phyloP scores from a whole-genome alignment of 805 yeast species.

The Sugiyamaella mastotermitis region DNA sequence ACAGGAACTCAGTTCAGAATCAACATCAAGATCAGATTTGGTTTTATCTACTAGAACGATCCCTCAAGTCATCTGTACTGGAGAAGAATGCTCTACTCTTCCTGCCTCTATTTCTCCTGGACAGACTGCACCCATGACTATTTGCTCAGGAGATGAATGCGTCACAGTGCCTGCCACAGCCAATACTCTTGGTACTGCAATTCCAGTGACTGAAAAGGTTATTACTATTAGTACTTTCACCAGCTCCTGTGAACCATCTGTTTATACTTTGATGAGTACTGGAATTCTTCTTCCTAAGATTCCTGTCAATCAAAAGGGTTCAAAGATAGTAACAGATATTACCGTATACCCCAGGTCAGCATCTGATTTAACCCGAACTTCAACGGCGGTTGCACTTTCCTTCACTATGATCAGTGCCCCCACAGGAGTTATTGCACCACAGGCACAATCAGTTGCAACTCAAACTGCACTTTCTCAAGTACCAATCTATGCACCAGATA shows the following conservation, averaged over 20 bases:
- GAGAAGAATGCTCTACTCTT: constrained; percentile 1
- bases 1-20: not conserved
- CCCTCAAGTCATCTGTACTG: constrained; percentile 7
- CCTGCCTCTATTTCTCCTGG: constrained; percentile 3
- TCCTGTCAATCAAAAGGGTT: not conserved
- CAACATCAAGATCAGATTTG: not conserved
- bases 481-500: constrained; percentile 7
- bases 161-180: constrained; percentile 1
- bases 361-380: not conserved
- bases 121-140: constrained; percentile 1
- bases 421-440: constrained; percentile 6
- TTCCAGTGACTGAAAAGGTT: constrained; percentile 7
- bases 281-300: constrained; percentile 6
- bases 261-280: constrained; percentile 9
- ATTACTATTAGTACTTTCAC: constrained; percentile 9
- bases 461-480: constrained; percentile 1
- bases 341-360: constrained; percentile 3
- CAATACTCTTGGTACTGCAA: constrained; percentile 6
- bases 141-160: constrained; percentile 7
- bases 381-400: not conserved
- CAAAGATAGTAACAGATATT: no score
- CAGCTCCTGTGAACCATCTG: constrained; percentile 4
- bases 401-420: not conserved
- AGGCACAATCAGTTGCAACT: constrained; percentile 4
- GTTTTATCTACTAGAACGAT: not conserved